Conservation (phyloP, 495 filamentous ascomycete genomes). For the Lasiosphaeria hispida region DNA sequence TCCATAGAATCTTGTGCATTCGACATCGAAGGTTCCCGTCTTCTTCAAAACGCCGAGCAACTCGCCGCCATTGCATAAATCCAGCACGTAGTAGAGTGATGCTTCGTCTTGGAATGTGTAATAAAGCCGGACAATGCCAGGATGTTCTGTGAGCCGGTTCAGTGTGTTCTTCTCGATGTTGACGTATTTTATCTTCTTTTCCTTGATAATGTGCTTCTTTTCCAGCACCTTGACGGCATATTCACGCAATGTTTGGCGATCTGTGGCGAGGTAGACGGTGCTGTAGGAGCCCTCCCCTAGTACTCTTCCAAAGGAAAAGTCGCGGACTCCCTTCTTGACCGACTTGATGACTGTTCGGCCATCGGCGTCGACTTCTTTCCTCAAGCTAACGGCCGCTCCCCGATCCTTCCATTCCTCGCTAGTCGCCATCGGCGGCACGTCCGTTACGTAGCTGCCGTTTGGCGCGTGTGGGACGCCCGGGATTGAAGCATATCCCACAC, state of each 20-base stretch:
- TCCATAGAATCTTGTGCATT: slow-evolving; percentile 92
- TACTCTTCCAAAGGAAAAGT: slow-evolving; percentile 91
- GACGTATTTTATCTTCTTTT: slow-evolving; percentile 99
- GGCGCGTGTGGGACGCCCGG: slow-evolving; percentile 38
- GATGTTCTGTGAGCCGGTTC: slow-evolving; percentile 93
- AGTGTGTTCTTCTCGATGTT: slow-evolving; percentile 99
- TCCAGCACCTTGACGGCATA: slow-evolving; percentile 98
- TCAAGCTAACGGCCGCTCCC: slow-evolving; percentile 76
- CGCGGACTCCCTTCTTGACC: slow-evolving; percentile 95
- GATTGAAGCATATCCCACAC: slow-evolving; percentile 45
- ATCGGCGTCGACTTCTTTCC: slow-evolving; percentile 77
- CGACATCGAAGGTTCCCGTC: slow-evolving; percentile 90
- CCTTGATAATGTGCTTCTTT: slow-evolving; percentile 99
- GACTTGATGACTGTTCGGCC: slow-evolving; percentile 77
- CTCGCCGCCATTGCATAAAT: slow-evolving; percentile 90
- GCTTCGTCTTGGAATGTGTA: slow-evolving; percentile 98
- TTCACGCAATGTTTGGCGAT: slow-evolving; percentile 91
- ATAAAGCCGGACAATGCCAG: slow-evolving; percentile 93
- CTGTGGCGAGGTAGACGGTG: slow-evolving; percentile 91
- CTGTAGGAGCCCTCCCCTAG: slow-evolving; percentile 98
- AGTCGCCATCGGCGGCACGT: slow-evolving; percentile 63
- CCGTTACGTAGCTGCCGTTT: slow-evolving; percentile 55
- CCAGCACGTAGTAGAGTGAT: slow-evolving; percentile 94
- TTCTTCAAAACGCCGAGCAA: slow-evolving; percentile 89
- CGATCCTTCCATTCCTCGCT: slow-evolving; percentile 95